Evolutionary conservation across 176 grass and related monocot genomes (phyloP), one percentile per base, ranked within the genome.

Genomic region (Neostapfia colusana): DNA sequence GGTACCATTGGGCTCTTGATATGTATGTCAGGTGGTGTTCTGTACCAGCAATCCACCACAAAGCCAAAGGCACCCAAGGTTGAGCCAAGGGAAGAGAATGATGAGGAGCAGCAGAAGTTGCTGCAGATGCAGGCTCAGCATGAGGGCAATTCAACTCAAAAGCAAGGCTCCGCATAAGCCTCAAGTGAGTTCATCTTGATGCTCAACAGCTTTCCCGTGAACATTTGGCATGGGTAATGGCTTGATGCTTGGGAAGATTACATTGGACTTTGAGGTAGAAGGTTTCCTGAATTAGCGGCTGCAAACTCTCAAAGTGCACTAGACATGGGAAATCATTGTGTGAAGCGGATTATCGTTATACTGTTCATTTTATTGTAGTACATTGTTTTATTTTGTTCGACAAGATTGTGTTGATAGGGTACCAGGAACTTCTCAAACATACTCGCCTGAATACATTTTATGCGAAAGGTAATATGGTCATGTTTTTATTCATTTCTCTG

Each of bases 21-120:
- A 81, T 91, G 92, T 74, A 88, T 94, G 88, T 91, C 74, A 24
- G 92, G 92, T 65, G 92, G 88, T 10, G 63, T 94, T 57, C 72
- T 91, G 26, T 94, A 94, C 56, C 92, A 88, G 65, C 92, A 94
- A 63, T 94, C 92, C 64, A 86, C 92, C 36, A 81, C 83, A 53
- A 91, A 91, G 55, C 76, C 88, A 4, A 94, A 90, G 78, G 65
- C 70, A 16, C 82, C 79, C 0, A 90, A 88, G 85, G 79, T 67
- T 68, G 82, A 93, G 72, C 63, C 48, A 0, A 85, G 76, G 66
- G 85, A 78, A 75, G 88, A 93, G n/a, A 74, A 65, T 2, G 91
- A 93, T 18, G 85, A 90, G 69, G 91, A 93, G 76, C 85, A 73
- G 69, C 88, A 93, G 69, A 83, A 79, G 15, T 77, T 93, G 66